Conservation (phyloP, 2,329 filamentous ascomycete genomes). For the Neofusicoccum parvum region DNA sequence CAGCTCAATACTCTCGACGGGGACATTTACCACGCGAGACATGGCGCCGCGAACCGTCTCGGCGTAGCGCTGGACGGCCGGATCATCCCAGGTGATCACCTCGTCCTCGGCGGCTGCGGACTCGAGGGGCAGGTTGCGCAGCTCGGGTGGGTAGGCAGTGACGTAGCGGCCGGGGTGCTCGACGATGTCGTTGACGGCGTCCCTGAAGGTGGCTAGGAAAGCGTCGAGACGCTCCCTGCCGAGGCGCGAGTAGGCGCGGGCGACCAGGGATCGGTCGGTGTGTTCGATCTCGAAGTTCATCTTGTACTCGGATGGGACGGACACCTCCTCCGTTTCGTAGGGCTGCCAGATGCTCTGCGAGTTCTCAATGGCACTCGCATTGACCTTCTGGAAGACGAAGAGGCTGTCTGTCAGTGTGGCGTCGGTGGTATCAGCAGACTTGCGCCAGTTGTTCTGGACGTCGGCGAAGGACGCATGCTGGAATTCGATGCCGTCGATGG, state of each 20-base stretch:
- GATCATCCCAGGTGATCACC: conserved; percentile 16
- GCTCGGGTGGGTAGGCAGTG: conserved; percentile 2
- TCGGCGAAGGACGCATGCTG: conserved; percentile 22
- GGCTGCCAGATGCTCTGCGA: conserved; percentile 19
- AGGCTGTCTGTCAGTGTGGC: conserved; percentile 18
- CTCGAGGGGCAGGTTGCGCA: conserved; percentile 12
- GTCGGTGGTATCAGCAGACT: conserved; percentile 4
- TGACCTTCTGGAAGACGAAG: conserved; percentile 20
- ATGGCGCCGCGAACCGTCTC: conserved; percentile 18
- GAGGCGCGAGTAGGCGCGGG: conserved; percentile 15
- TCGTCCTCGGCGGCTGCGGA: background rate
- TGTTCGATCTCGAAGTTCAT: conserved; percentile 22
- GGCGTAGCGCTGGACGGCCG: conserved; percentile 18
- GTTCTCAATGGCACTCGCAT: conserved; percentile 1
- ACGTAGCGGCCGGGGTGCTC: conserved; percentile 18
- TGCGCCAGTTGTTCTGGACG: conserved; percentile 20
- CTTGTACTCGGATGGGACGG: conserved; percentile 19
- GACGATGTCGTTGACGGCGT: conserved; percentile 18
- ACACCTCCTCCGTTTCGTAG: conserved; percentile 18
- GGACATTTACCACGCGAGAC: conserved; percentile 15
- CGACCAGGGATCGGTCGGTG: background rate
- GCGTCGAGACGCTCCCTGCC: conserved; percentile 17
- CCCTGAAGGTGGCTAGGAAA: conserved; percentile 10
- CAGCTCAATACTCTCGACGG: conserved; percentile 10
- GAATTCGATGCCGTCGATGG: conserved; percentile 29